phyloP scores from a whole-genome alignment of 2,329 filamentous ascomycete species.

The Ascochyta clinopodiicola region DNA sequence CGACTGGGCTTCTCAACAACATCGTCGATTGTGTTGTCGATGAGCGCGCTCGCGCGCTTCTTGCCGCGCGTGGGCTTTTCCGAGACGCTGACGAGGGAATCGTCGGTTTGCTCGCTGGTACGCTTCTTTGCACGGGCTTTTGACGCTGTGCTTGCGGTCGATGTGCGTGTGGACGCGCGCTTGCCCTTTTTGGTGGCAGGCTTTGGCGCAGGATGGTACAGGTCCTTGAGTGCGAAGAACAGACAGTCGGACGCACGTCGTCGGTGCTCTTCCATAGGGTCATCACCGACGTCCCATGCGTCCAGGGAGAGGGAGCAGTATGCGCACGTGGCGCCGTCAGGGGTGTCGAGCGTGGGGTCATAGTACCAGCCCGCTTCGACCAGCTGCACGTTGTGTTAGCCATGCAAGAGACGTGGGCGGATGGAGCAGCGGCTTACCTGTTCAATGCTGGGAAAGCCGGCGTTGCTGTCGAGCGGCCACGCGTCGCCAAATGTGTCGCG shows the following conservation, averaged over 20 bases:
- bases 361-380: constrained; percentile 94
- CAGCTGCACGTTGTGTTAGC: constrained; percentile 89
- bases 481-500: constrained; percentile 80
- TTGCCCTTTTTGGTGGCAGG: constrained; percentile 36
- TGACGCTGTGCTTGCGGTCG: constrained; percentile 27
- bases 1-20: constrained; percentile 13
- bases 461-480: constrained; percentile 79
- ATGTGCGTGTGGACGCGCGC: constrained; percentile 32
- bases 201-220: constrained; percentile 47
- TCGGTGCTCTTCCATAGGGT: constrained; percentile 89
- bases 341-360: constrained; percentile 80
- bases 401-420: constrained; percentile 63
- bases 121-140: constrained; percentile 28
- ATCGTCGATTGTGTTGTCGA: constrained; percentile 9
- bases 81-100: constrained; percentile 3
- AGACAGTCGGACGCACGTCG: constrained; percentile 78
- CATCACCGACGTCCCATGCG: constrained; percentile 92
- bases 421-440: constrained; percentile 63
- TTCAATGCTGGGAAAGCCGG: constrained; percentile 55
- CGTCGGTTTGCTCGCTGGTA: constrained; percentile 27
- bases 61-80: constrained; percentile 13
- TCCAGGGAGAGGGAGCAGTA: constrained; percentile 91
- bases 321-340: constrained; percentile 88
- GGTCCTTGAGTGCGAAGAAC: constrained; percentile 78
- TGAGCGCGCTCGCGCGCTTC: constrained; percentile 21